These are phyloP conservation scores for Cyphellophora attinorum DNA, from an alignment of 2,329 filamentous ascomycete genomes.

Conservation along the genomic window DNA sequence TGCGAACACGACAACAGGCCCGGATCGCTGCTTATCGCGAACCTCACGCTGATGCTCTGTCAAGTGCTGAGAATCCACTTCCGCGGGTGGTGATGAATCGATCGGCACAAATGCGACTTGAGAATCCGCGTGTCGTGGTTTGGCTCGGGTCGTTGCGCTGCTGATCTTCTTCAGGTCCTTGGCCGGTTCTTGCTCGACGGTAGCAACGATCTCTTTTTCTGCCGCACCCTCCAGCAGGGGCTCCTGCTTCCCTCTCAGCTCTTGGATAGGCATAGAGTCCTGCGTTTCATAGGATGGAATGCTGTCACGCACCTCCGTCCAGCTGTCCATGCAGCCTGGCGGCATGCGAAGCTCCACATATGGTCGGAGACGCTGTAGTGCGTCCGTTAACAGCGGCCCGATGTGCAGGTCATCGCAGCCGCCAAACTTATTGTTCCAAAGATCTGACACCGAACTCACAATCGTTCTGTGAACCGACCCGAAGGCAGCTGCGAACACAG, in stretches of 20 bases:
- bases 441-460: constrained; percentile 41
- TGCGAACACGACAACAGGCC: constrained; percentile 57
- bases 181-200: neutral
- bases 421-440: constrained; percentile 66
- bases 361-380: constrained; percentile 37
- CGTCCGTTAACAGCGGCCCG: constrained; percentile 52
- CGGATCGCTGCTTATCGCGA: constrained; percentile 57
- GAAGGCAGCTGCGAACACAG: constrained; percentile 44
- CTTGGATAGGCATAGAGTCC: neutral
- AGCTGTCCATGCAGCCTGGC: constrained; percentile 28
- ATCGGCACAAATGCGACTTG: constrained; percentile 70
- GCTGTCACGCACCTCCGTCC: constrained; percentile 17
- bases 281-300: constrained; percentile 1
- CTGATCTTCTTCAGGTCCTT: neutral
- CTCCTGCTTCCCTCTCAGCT: neutral
- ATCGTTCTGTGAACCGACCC: constrained; percentile 41
- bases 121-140: constrained; percentile 68
- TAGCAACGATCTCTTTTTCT: neutral
- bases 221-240: neutral
- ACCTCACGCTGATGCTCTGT: constrained; percentile 75
- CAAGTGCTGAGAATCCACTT: constrained; percentile 59
- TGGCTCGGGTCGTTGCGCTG: constrained; percentile 28
- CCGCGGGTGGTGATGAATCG: constrained; percentile 46
- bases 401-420: constrained; percentile 51
- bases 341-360: constrained; percentile 44